These are phyloP conservation scores for Steccherinum ochraceum DNA, from an alignment of 768 basidiomycete species.

Conservation along the genomic window DNA sequence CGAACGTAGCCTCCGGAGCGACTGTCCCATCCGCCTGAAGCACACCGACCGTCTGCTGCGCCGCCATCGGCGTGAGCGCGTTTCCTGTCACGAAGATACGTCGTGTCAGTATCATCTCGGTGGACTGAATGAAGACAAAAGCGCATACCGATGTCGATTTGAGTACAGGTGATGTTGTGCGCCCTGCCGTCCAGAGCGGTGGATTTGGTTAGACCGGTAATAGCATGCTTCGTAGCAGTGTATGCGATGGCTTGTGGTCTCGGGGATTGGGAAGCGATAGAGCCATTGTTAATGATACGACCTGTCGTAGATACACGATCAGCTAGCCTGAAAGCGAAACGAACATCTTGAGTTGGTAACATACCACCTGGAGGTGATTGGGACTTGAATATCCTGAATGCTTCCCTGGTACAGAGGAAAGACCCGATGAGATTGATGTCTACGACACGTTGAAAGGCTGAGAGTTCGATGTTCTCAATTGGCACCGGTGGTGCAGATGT, in stretches of 20 bases:
- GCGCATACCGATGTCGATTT: conserved; percentile 72
- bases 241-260: conserved; percentile 62
- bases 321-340: too few relatives aligned
- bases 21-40: conserved; percentile 64
- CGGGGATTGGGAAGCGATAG: conserved; percentile 65
- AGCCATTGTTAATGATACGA: conserved; percentile 84
- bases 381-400: conserved; percentile 64
- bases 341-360: too few relatives aligned
- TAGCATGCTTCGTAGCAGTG: conserved; percentile 76
- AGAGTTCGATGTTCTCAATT: conserved; percentile 56
- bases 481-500: conserved; percentile 40
- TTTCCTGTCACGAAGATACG: conserved; percentile 47
- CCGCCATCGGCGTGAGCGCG: conserved; percentile 58
- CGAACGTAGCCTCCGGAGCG: conserved; percentile 57
- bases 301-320: conserved; percentile 37
- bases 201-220: conserved; percentile 68
- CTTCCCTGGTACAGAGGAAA: conserved; percentile 75
- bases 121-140: too few relatives aligned
- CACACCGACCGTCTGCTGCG: conserved; percentile 39
- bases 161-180: conserved; percentile 69
- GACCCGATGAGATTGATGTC: conserved; percentile 67
- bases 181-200: conserved; percentile 72
- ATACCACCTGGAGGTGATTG: conserved; percentile 69
- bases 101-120: too few relatives aligned
- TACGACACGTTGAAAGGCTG: conserved; percentile 57